phyloP scores from a whole-genome alignment of 2,329 filamentous ascomycete species.

The Chrysosporium keratinophilum region DNA sequence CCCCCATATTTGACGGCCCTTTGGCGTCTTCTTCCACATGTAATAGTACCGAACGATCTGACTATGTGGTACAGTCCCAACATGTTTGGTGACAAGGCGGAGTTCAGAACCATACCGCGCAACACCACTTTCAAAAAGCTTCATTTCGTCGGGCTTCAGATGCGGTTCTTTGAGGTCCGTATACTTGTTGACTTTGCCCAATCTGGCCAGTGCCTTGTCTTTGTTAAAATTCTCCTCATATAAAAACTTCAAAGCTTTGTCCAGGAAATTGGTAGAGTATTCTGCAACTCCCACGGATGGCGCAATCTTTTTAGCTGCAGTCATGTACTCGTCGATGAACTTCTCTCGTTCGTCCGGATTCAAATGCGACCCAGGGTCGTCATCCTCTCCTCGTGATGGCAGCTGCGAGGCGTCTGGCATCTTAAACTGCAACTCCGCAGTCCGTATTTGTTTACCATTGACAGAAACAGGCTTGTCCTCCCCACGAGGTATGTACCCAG shows the following conservation, averaged over 20 bases:
- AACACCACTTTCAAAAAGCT: slow-evolving; percentile 86
- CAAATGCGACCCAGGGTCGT: slow-evolving; percentile 29
- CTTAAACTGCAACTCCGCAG: slow-evolving; percentile 67
- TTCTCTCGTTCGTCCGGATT: slow-evolving; percentile 39
- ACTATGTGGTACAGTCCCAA: slow-evolving; percentile 63
- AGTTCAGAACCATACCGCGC: slow-evolving; percentile 85
- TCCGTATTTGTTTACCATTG: slow-evolving; percentile 61
- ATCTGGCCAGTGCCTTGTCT: slow-evolving; percentile 57
- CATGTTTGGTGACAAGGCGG: slow-evolving; percentile 68
- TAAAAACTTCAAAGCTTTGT: slow-evolving; percentile 67
- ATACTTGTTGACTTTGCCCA: slow-evolving; percentile 57
- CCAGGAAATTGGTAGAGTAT: slow-evolving; percentile 74
- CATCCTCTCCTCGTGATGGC: slow-evolving; percentile 36
- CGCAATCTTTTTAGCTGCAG: slow-evolving; percentile 53
- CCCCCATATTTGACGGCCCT: slow-evolving; percentile 81
- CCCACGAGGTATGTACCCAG: slow-evolving; percentile 74
- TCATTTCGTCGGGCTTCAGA: slow-evolving; percentile 64
- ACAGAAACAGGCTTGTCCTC: slow-evolving; percentile 57
- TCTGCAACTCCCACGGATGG: slow-evolving; percentile 59
- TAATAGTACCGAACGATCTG: slow-evolving; percentile 91
- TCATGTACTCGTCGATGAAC: slow-evolving; percentile 67
- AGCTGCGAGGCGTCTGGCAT: slow-evolving; percentile 50
- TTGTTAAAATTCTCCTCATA: slow-evolving; percentile 61
- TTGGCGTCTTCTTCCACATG: slow-evolving; percentile 89
- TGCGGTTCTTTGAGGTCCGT: slow-evolving; percentile 75